Percentiles rank a stretch among this genome's conserved stretches.
These are phyloP conservation scores for Pythium sukuiense DNA, from an alignment of 352 stramenopile genomes.

Conservation along the genomic window DNA sequence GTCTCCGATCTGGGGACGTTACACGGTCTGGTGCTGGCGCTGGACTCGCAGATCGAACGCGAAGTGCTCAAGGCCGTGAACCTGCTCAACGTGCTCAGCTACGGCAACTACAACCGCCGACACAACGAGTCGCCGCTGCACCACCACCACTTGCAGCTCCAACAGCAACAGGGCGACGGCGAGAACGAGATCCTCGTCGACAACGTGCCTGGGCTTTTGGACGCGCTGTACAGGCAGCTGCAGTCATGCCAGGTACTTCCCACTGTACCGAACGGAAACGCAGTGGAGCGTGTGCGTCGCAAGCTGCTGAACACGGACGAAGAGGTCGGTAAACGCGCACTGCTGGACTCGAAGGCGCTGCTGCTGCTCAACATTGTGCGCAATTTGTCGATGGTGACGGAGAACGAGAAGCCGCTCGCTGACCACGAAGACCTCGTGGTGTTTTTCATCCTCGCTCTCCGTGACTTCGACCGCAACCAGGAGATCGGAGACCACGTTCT, in stretches of 20 bases:
- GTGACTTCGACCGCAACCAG: conserved; percentile 34
- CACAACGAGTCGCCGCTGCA: conserved; percentile 19
- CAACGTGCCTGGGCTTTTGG: conserved; percentile 66
- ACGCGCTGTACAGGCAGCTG: conserved; percentile 75
- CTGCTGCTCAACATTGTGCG: conserved; percentile 78
- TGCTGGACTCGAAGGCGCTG: conserved; percentile 53
- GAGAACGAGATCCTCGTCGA: conserved; percentile 70
- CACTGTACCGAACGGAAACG: conserved; percentile 23
- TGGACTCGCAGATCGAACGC: conserved; percentile 60
- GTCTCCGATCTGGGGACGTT: conserved; percentile 57
- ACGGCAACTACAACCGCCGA: conserved; percentile 43
- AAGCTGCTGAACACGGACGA: conserved; percentile 49
- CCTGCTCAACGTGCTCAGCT: conserved; percentile 73
- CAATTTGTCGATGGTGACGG: conserved; percentile 70
- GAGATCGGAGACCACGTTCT: conserved; percentile 71
- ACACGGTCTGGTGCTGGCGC: conserved; percentile 65
- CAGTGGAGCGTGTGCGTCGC: conserved; percentile 13
- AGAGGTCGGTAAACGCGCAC: conserved; percentile 46
- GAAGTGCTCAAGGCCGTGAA: conserved; percentile 66
- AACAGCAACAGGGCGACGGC: conserved; percentile 31
- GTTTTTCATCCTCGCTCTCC: conserved; percentile 62
- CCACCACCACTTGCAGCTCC: conserved; percentile 15
- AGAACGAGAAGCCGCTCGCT: conserved; percentile 66
- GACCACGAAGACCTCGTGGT: conserved; percentile 66
- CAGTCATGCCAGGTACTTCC: conserved; percentile 51